Base-by-base conservation (phyloP, 2,329 filamentous ascomycete genomes). In the Aspergillus fructus region DNA sequence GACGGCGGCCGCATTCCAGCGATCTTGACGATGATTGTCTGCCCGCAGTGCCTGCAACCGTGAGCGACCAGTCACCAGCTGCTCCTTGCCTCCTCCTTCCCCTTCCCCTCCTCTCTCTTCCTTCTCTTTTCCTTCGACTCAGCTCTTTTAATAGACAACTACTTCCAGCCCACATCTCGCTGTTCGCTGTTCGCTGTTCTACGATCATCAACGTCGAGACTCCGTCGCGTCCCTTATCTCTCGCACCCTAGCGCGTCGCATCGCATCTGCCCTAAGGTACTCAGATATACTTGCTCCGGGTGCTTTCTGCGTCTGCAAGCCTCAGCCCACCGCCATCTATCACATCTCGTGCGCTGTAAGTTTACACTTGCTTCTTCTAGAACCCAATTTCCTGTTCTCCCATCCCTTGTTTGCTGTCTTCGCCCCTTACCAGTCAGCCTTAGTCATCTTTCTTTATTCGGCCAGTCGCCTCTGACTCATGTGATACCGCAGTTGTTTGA, bases 401-500 rank as follows among this genome's bases (percentile, higher is more conserved):
- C 7, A 40, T 24, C 9, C 23, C 50, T 46, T 33, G 55, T 54
- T 41, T 24, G 39, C 49, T 59, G 33, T 50, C 39, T 46, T 23
- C 55, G 46, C 34, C 27, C 19, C 47, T 33, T 46, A 41, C n/a
- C 21, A 46, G 17, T 27, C 21, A 11, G 24, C 30, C 24, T 60
- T 60, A 55, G 55, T 60, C 56, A 59, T 59, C 54, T 53, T 40
- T 39, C 49, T 55, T 58, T 55, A 45, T 46, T n/a, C 33, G 61
- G 45, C 50, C 53, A 45, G 48, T 50, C 49, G 34, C 43, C 19
- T 61, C 62, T 67, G 65, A 67, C 65, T 67, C 65, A 66, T 62
- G 55, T 60, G 59, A 61, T 62, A 50, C 27, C 27, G 30, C 15
- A 41, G 34, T 51, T 50, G 59, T 56, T 56, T 63, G 60, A 60